Percentiles rank a stretch among this genome's conserved stretches.
These are phyloP conservation scores for Brassica balearica DNA, from an alignment of 441 rosid genomes.

Conservation along the genomic window DNA sequence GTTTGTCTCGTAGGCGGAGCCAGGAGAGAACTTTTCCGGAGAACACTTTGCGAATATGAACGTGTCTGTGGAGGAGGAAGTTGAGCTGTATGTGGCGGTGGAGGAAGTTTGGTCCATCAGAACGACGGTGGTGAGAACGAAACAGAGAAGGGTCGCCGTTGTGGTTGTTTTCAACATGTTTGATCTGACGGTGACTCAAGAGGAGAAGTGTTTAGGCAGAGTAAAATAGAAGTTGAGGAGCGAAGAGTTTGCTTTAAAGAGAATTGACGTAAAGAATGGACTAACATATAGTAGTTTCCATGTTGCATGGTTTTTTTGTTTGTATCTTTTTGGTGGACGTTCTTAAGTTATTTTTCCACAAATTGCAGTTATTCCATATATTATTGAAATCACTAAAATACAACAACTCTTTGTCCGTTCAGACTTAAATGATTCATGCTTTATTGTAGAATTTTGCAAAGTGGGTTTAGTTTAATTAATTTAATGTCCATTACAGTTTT, in stretches of 20 bases:
- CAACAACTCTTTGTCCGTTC: constrained; percentile 1
- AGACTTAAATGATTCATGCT: constrained; percentile 7
- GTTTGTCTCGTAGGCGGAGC: constrained; percentile 55
- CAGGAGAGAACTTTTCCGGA: constrained; percentile 51
- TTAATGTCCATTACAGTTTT: constrained; percentile 18
- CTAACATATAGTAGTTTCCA: constrained; percentile 35
- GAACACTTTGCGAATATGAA: constrained; percentile 66
- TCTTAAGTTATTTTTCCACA: constrained; percentile 24
- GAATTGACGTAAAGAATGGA: constrained; percentile 64
- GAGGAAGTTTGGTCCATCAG: constrained; percentile 30
- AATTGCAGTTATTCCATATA: constrained; percentile 20
- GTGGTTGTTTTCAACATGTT: constrained; percentile 26
- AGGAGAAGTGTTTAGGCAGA: not conserved
- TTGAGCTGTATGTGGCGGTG: constrained; percentile 45
- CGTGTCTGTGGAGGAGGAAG: constrained; percentile 46
- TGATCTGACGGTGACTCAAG: not conserved
- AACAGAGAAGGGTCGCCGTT: constrained; percentile 23
- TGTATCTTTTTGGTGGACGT: constrained; percentile 24
- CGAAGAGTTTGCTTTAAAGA: constrained; percentile 52
- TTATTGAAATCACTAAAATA: constrained; percentile 15
- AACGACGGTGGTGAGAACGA: constrained; percentile 41
- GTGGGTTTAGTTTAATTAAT: constrained; percentile 2
- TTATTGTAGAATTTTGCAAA: constrained; percentile 29
- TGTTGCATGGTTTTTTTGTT: constrained; percentile 38
- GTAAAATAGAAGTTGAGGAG: constrained; percentile 18